phyloP scores from a whole-genome alignment of 768 basidiomycete species.

The Peribolospora baueri region DNA sequence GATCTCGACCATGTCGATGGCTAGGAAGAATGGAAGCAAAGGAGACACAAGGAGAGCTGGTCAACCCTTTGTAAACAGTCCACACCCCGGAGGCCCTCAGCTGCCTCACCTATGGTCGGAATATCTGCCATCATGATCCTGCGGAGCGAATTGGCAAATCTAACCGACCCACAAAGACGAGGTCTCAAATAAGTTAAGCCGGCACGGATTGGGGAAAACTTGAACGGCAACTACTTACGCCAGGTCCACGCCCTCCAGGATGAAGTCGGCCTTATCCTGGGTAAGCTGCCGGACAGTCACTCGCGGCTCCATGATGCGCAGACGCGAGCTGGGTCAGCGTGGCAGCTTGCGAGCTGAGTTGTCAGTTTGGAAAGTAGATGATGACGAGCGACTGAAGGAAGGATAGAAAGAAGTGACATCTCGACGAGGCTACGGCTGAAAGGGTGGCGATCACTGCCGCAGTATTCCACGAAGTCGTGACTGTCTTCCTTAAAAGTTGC shows the following conservation, averaged over 20 bases:
- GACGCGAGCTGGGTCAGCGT: too few relatives aligned
- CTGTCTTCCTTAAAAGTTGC: too few relatives aligned
- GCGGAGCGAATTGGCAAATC: slow-evolving; percentile 81
- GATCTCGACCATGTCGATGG: slow-evolving; percentile 91
- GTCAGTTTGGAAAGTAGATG: too few relatives aligned
- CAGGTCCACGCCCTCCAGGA: slow-evolving; percentile 85
- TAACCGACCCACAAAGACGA: slow-evolving; percentile 16
- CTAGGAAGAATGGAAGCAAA: slow-evolving; percentile 23
- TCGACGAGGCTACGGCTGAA: too few relatives aligned
- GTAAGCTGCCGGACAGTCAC: too few relatives aligned
- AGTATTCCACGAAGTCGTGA: too few relatives aligned
- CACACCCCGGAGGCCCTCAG: too few relatives aligned
- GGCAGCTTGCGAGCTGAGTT: too few relatives aligned
- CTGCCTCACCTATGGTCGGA: slow-evolving; percentile 62
- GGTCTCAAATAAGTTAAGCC: slow-evolving; percentile 7
- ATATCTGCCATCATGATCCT: slow-evolving; percentile 91
- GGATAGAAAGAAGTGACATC: too few relatives aligned
- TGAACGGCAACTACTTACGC: slow-evolving; percentile 33
- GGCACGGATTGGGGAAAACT: background rate
- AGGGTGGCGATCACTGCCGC: too few relatives aligned
- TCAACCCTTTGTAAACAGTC: background rate
- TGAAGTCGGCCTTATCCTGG: slow-evolving; percentile 62
- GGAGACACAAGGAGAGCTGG: background rate
- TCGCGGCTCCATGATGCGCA: too few relatives aligned
- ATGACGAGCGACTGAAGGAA: too few relatives aligned